These are phyloP conservation scores for Prototheca stagnorum DNA, from an alignment of 163 green algal genomes.

Conservation along the genomic window DNA sequence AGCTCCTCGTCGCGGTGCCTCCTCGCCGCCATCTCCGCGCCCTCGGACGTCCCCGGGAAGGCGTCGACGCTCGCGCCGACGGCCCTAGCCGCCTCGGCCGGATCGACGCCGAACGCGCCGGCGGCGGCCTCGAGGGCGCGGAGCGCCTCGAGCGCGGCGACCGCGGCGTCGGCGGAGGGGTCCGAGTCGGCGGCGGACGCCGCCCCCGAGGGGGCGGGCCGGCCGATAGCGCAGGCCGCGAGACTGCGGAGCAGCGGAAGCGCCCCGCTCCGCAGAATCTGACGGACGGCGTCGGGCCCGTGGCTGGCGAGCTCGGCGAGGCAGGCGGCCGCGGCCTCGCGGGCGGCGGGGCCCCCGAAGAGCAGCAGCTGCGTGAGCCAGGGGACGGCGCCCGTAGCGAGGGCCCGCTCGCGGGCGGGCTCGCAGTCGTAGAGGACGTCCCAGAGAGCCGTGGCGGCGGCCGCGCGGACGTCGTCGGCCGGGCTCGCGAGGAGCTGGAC, in stretches of 20 bases:
- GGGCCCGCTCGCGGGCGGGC: slow-evolving; percentile 2
- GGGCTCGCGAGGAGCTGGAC: slow-evolving; percentile 3
- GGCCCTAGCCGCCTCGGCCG: too few species aligned
- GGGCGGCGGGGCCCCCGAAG: slow-evolving; percentile 5
- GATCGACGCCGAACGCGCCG: too few species aligned
- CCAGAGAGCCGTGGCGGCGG: slow-evolving; percentile 15
- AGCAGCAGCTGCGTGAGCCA: slow-evolving; percentile 19
- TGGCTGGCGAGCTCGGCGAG: slow-evolving; percentile 14
- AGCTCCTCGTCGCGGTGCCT: too few species aligned
- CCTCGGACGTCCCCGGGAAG: too few species aligned
- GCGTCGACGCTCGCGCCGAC: too few species aligned
- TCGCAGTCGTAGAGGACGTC: slow-evolving; percentile 10
- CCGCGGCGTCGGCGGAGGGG: neutral
- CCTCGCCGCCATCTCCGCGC: too few species aligned
- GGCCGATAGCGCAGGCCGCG: too few species aligned
- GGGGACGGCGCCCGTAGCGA: slow-evolving; percentile 9
- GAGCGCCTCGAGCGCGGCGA: slow-evolving; percentile 11
- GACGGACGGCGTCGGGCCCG: slow-evolving; percentile 4
- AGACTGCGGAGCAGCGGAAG: slow-evolving; percentile 8
- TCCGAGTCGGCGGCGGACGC: neutral
- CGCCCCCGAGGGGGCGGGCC: too few species aligned
- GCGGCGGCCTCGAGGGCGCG: slow-evolving; percentile 8
- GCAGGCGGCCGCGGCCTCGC: slow-evolving; percentile 15
- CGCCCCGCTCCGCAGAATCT: slow-evolving; percentile 4
- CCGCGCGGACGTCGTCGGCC: slow-evolving; percentile 5